Evolutionary conservation across 2,329 filamentous ascomycete species (phyloP), one percentile per base, ranked within the genome.

Genomic region (Penicillium fuscoglaucum): DNA sequence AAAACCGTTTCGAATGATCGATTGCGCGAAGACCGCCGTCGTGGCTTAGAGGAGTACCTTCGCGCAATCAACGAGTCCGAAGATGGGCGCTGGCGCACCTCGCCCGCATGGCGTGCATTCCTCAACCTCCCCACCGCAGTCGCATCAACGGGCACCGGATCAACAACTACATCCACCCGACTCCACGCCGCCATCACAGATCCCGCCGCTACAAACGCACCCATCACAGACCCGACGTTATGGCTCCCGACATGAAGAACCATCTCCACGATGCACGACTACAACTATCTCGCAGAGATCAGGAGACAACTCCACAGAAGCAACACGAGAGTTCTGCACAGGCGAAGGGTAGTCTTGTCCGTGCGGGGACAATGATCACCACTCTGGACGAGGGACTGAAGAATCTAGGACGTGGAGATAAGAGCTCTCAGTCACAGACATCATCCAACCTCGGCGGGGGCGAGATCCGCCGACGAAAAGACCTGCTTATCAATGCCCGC

Each of bases 261-360:
- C 81, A 84, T 57, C 76, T 88, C n/a, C 84, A 87, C 64, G 81
- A 85, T 57, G 84, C 84, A 2, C 71, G 86, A 9, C 71, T 84
- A 21, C 80, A 82, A 66, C 73, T 88, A n/a, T 86, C 84, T 46
- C 76, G 81, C 45, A 73, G 86, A 13, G 86, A 88, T 61, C 82
- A 85, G 64, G 84, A 84, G 12, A 79, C 78, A 1, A 82, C 80
- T 4, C 82, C 84, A 3, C 82, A 84, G 58, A 79, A 80, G 53
- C 85, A 88, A 70, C 85, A 88, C 67, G 83, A 86, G 65, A 82
- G 82, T n/a, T 82, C 83, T 9, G 84, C 84, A 7, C 81, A 82
- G 28, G 85, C 85, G 44, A 88, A 88, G 74, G 82, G 80, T 43
- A 79, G 78, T 52, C 78, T 88, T 12, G 80, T 87, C 26, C 78